phyloP scores from a whole-genome alignment of 2,329 filamentous ascomycete genomes.

The Amphichorda felina region DNA sequence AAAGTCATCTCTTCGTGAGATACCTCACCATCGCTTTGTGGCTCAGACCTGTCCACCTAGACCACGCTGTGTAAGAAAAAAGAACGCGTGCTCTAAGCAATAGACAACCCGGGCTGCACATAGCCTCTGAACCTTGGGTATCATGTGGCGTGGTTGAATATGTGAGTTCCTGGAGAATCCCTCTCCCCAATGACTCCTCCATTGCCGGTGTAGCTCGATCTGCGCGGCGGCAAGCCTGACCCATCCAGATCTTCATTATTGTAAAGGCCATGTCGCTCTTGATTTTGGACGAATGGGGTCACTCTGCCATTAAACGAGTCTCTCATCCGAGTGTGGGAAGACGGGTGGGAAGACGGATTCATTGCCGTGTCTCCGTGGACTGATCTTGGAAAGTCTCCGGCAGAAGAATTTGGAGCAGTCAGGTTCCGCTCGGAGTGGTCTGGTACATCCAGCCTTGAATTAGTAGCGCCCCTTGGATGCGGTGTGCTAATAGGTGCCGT shows the following conservation, averaged over 20 bases:
- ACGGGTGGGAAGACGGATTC: constrained; percentile 10
- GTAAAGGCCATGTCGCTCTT: constrained; percentile 5
- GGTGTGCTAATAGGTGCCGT: constrained; percentile 26
- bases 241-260: not conserved
- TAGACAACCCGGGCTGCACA: no score
- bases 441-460: not conserved
- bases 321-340: constrained; percentile 28
- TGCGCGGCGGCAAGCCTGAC: not conserved
- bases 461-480: not conserved
- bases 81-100: no score
- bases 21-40: no score
- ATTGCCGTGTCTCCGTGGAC: constrained; percentile 27
- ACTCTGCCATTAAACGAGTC: constrained; percentile 27
- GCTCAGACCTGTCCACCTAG: no score
- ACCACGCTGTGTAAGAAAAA: no score
- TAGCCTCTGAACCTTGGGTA: no score
- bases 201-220: no score
- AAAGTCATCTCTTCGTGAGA: no score
- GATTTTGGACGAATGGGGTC: constrained; percentile 9
- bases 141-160: not conserved
- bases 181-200: constrained; percentile 1
- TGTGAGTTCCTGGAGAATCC: constrained; percentile 1
- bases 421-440: constrained; percentile 43
- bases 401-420: constrained; percentile 39
- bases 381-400: constrained; percentile 33